Percentiles rank a stretch among this genome's conserved stretches.
These are phyloP conservation scores for Ophiostoma himal-ulmi DNA, from an alignment of 2,329 filamentous ascomycete species.

Conservation along the genomic window DNA sequence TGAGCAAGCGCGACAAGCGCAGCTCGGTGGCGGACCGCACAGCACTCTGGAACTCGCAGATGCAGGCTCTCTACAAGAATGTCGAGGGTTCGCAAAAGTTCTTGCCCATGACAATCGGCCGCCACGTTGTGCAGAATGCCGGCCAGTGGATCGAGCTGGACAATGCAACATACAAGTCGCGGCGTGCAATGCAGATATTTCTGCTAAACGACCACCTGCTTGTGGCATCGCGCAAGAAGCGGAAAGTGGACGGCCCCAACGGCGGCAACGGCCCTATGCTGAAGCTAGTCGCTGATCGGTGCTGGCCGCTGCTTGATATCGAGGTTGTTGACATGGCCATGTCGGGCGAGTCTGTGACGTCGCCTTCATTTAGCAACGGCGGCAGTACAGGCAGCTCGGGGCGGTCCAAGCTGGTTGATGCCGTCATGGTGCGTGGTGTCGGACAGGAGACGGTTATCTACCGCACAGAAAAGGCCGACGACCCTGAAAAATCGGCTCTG, in stretches of 20 bases:
- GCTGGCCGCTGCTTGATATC: slow-evolving; percentile 89
- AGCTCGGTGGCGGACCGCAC: slow-evolving; percentile 75
- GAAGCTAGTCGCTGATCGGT: slow-evolving; percentile 87
- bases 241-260: slow-evolving; percentile 64
- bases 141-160: slow-evolving; percentile 94
- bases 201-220: slow-evolving; percentile 91
- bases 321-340: slow-evolving; percentile 83
- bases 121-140: slow-evolving; percentile 90
- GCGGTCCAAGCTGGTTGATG: slow-evolving; percentile 66
- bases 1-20: slow-evolving; percentile 71
- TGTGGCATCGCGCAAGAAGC: slow-evolving; percentile 87
- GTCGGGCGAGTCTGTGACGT: slow-evolving; percentile 49
- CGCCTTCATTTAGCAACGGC: slow-evolving; percentile 20
- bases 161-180: slow-evolving; percentile 92
- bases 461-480: slow-evolving; percentile 75
- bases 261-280: slow-evolving; percentile 49
- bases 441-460: slow-evolving; percentile 93
- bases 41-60: slow-evolving; percentile 62
- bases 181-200: slow-evolving; percentile 83
- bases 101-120: slow-evolving; percentile 79
- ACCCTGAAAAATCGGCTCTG: slow-evolving; percentile 70
- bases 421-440: slow-evolving; percentile 80
- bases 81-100: slow-evolving; percentile 99
- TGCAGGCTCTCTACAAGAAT: slow-evolving; percentile 85
- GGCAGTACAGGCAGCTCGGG: slow-evolving; percentile 28